A percentile compares a stretch with the other conserved stretches of the same genome.
Evolutionary conservation across 768 basidiomycete species (phyloP).

Genomic region (Leccinum ochraceum): DNA sequence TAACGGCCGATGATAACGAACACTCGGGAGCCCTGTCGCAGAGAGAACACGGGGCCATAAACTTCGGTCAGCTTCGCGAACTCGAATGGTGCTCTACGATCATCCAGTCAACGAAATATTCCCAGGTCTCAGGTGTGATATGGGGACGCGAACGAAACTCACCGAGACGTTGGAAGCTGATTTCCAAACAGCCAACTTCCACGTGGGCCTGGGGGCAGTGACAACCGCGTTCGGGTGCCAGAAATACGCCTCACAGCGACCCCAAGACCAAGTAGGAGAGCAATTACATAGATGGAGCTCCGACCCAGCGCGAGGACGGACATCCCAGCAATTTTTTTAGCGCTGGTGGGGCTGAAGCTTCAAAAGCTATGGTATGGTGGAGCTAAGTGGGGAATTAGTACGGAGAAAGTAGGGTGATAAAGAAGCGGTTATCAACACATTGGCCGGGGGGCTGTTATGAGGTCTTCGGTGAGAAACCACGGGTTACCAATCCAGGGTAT

Average conservation of each 20-base stretch:
- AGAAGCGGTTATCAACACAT: background rate
- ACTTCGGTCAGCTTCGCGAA: conserved; percentile 59
- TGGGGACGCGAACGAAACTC: background rate
- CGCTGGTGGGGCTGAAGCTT: background rate
- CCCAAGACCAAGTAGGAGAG: conserved; percentile 2
- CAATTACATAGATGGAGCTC: background rate
- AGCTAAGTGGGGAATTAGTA: background rate
- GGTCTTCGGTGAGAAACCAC: too few species aligned
- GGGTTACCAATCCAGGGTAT: background rate
- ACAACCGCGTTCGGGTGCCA: background rate
- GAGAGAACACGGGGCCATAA: conserved; percentile 60
- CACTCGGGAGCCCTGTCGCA: conserved; percentile 43
- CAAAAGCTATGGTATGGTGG: background rate
- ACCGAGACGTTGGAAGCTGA: conserved; percentile 12
- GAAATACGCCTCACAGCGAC: background rate
- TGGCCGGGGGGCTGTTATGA: too few species aligned
- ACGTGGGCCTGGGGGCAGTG: conserved; percentile 17
- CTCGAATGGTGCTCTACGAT: conserved; percentile 16
- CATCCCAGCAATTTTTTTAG: background rate
- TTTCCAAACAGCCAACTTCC: conserved; percentile 21
- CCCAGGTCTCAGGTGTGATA: background rate
- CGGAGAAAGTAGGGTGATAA: background rate
- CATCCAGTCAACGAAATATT: background rate
- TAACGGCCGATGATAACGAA: conserved; percentile 29
- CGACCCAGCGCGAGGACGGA: background rate